A percentile compares a stretch with the other conserved stretches of the same genome.
Conservation (phyloP, 2,329 filamentous ascomycete genomes). For the Ophiostoma tasmaniense region DNA sequence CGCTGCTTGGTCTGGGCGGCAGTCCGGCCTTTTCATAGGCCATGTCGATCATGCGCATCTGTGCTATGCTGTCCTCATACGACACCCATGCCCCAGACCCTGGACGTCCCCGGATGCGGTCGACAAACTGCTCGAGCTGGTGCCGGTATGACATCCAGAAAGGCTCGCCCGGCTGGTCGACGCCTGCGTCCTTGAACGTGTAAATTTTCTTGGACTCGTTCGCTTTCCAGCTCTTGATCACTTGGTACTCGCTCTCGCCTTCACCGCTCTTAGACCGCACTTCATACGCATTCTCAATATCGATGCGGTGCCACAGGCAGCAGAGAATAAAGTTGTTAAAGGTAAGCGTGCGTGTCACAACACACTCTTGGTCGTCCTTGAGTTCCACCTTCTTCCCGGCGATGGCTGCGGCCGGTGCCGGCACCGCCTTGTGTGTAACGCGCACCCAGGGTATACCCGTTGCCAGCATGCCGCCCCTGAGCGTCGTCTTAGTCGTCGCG, state of each 20-base stretch:
- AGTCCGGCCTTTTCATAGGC: slow-evolving; percentile 34
- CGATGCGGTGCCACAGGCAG: slow-evolving; percentile 29
- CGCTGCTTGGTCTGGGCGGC: slow-evolving; percentile 19
- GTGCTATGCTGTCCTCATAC: slow-evolving; percentile 34
- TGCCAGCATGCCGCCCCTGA: slow-evolving; percentile 3
- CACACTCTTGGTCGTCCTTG: slow-evolving; percentile 13
- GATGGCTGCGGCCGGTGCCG: neutral
- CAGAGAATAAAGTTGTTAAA: slow-evolving; percentile 27
- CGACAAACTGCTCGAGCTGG: slow-evolving; percentile 42
- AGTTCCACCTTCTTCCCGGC: neutral
- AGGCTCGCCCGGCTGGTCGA: slow-evolving; percentile 26
- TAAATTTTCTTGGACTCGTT: slow-evolving; percentile 29
- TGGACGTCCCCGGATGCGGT: slow-evolving; percentile 33
- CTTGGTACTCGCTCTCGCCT: slow-evolving; percentile 17
- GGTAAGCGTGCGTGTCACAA: slow-evolving; percentile 23
- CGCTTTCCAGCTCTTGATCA: slow-evolving; percentile 9
- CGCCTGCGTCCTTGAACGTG: slow-evolving; percentile 28
- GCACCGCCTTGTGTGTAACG: slow-evolving; percentile 14
- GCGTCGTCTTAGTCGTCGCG: slow-evolving; percentile 24
- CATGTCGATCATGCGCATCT: slow-evolving; percentile 40
- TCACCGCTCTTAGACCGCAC: slow-evolving; percentile 22
- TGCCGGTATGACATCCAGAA: slow-evolving; percentile 39
- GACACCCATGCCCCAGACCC: slow-evolving; percentile 33
- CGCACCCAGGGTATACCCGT: neutral
- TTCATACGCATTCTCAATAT: slow-evolving; percentile 30